phyloP scores from a whole-genome alignment of 2,329 filamentous ascomycete genomes.

The Botrytis pseudocinerea region DNA sequence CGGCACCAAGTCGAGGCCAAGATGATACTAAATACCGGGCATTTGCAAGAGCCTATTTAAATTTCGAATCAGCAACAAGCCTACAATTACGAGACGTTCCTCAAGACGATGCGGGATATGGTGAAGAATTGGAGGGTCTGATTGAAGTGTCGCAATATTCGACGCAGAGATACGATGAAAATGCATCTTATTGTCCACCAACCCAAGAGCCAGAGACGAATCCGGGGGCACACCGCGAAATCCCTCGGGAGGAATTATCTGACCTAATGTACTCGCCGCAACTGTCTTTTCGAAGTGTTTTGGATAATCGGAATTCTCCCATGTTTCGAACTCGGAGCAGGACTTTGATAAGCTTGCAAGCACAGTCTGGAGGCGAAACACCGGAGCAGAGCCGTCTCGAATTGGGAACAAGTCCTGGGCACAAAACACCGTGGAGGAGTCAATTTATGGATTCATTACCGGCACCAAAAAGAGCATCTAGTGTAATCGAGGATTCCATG shows the following conservation, averaged over 20 bases:
- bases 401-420: background rate
- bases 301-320: conserved; percentile 38
- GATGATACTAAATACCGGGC: conserved; percentile 40
- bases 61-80: conserved; percentile 34
- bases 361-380: conserved; percentile 3
- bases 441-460: background rate
- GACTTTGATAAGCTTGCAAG: background rate
- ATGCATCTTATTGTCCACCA: conserved; percentile 31
- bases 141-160: conserved; percentile 32
- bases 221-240: background rate
- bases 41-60: conserved; percentile 38
- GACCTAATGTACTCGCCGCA: conserved; percentile 27
- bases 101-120: background rate
- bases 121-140: conserved; percentile 36
- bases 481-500: conserved; percentile 57
- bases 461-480: conserved; percentile 49
- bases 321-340: conserved; percentile 28
- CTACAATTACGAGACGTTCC: conserved; percentile 23
- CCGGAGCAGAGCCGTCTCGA: background rate
- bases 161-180: conserved; percentile 32
- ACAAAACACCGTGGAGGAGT: background rate
- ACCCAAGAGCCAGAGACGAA: conserved; percentile 19
- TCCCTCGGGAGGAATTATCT: conserved; percentile 1
- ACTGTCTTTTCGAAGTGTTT: conserved; percentile 37
- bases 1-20: conserved; percentile 38